Evolutionary conservation across 441 rosid genomes (phyloP), one percentile per base, ranked within the genome.

Genomic region (Melastoma candidum): DNA sequence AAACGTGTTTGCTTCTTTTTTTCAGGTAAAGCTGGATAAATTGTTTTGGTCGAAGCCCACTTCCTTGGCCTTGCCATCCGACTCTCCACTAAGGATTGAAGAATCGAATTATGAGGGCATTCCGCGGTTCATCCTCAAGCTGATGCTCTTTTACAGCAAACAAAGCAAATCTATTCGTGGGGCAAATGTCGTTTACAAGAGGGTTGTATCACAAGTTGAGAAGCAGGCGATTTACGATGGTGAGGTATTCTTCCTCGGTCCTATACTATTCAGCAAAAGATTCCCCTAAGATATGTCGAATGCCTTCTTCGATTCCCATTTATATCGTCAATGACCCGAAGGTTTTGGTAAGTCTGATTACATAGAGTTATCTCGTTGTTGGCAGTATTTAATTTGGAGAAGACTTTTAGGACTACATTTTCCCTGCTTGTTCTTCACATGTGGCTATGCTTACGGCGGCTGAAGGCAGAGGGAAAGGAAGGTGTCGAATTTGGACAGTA

Each of bases 351-450:
- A 57, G 24, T 43, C 13, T 51, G 52, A 58, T 48, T 49, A 46
- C 5, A 1, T 10, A 5, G 17, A 13, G 27, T 53, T 48, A 47
- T 55, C 9, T 54, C 49, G 24, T 24, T 61, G 41, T 17, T 26
- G n/a, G 77, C 85, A 89, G 96, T 80, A 2, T 93, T 88, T 77
- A 88, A 79, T 71, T 73, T 93, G 81, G 99, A 93, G 85, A 89
- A 83, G 68, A 87, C 93, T 7, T 89, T 93, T 70, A 85, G 78
- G 59, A 82, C 82, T 74, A 80, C 93, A 0, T 89, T 72, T 68
- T 81, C 93, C 4, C 58, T 93, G 76, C 95, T 93, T 58, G 90
- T 93, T 26, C 93, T 93, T 62, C 97, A 86, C 67, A 80, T 77
- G 96, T 87, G 96, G 97, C 78, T 93, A 53, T 77, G 75, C 57